Conservation (phyloP, 345 rosid species). For the Hirschfeldia incana region DNA sequence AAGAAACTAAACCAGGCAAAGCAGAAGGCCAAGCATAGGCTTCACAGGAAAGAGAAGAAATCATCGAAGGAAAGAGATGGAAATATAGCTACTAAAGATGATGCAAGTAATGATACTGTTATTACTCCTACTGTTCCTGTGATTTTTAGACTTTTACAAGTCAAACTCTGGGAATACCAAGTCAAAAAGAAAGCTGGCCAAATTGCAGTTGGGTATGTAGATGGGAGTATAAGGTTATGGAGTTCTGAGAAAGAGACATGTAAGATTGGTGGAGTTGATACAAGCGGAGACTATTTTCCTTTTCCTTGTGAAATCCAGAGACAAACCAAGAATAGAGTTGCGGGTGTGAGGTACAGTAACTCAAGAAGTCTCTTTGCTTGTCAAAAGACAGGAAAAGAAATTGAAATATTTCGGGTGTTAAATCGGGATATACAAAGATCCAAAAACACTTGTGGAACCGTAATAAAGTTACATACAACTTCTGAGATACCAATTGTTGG, state of each 20-base stretch:
- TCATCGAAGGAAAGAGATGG: conserved; percentile 46
- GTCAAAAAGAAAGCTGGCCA: conserved; percentile 67
- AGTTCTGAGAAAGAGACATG: conserved; percentile 74
- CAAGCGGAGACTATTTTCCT: conserved; percentile 44
- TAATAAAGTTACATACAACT: too few relatives aligned
- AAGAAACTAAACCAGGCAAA: conserved; percentile 49
- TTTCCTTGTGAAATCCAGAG: conserved; percentile 74
- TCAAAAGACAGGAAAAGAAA: conserved; percentile 84
- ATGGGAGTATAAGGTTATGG: conserved; percentile 90
- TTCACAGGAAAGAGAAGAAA: conserved; percentile 88
- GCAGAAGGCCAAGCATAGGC: conserved; percentile 54
- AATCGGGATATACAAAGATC: not conserved
- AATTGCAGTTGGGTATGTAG: conserved; percentile 82
- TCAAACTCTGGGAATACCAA: conserved; percentile 90
- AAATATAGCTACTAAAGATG: conserved; percentile 45
- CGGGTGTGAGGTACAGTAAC: conserved; percentile 66
- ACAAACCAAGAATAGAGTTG: conserved; percentile 81
- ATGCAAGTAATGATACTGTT: conserved; percentile 34
- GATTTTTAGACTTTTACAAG: conserved; percentile 76
- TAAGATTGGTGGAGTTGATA: conserved; percentile 47
- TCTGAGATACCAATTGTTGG: too few relatives aligned
- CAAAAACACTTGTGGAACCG: too few relatives aligned
- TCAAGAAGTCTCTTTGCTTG: conserved; percentile 81
- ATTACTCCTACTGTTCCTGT: conserved; percentile 54
- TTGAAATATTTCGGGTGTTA: conserved; percentile 51